Percentiles rank a stretch among this genome's conserved stretches.
These are phyloP conservation scores for Scedosporium apiospermum DNA, from an alignment of 2,329 filamentous ascomycete genomes.

Conservation along the genomic window DNA sequence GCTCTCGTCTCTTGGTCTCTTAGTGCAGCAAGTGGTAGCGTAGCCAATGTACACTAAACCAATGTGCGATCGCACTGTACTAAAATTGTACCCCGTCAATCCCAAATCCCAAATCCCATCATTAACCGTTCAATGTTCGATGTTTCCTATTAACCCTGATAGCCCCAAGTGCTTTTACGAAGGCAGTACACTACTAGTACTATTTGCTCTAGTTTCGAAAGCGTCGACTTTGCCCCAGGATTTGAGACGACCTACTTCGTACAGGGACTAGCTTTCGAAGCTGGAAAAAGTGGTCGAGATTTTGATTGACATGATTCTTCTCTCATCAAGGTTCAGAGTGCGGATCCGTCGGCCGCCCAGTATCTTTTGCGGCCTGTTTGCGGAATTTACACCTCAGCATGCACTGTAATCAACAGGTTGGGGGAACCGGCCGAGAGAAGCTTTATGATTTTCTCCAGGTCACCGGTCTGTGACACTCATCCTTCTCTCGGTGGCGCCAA, in stretches of 20 bases:
- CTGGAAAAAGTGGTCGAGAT: too few species aligned
- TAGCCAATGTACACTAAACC: neutral
- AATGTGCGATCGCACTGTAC: neutral
- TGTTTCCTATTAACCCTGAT: neutral
- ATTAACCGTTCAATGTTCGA: neutral
- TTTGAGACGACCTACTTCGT: neutral
- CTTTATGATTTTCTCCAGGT: neutral
- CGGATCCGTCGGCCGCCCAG: too few species aligned
- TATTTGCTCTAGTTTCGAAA: neutral
- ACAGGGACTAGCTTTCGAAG: too few species aligned
- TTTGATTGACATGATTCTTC: too few species aligned
- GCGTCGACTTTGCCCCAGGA: neutral
- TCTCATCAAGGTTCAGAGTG: too few species aligned
- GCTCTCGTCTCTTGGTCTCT: neutral
- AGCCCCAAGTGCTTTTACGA: neutral
- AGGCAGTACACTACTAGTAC: too few species aligned
- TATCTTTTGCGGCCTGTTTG: too few species aligned
- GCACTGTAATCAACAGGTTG: neutral
- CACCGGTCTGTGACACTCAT: neutral
- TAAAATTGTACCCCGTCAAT: neutral
- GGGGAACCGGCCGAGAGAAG: neutral
- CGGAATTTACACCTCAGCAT: neutral
- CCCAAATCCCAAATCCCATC: too few species aligned
- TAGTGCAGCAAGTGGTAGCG: too few species aligned
- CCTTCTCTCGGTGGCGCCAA: conserved; percentile 2